Conservation (phyloP, 305 asterid species). For the Fraxinus ornus region DNA sequence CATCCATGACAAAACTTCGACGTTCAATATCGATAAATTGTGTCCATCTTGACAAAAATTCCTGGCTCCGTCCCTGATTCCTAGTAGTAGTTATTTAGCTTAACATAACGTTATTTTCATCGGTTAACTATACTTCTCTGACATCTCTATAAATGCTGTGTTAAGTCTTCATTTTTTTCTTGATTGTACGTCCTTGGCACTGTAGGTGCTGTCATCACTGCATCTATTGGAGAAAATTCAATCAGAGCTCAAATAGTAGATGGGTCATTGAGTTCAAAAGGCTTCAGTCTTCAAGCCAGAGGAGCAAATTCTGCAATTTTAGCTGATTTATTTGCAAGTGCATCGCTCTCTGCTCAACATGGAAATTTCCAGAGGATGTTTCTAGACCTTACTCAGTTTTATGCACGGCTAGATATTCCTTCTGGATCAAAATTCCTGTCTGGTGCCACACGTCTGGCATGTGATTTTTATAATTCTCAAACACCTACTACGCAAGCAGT, state of each 20-base stretch:
- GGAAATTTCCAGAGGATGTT: slow-evolving; percentile 67
- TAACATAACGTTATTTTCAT: not conserved
- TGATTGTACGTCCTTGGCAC: slow-evolving; percentile 2
- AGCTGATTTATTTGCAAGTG: slow-evolving; percentile 62
- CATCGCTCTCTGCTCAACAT: slow-evolving; percentile 60
- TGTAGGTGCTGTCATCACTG: slow-evolving; percentile 61
- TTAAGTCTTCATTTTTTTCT: slow-evolving; percentile 3
- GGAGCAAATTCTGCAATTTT: slow-evolving; percentile 47
- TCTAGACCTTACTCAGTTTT: slow-evolving; percentile 61
- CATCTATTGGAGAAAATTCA: slow-evolving; percentile 54
- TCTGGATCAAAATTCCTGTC: slow-evolving; percentile 55
- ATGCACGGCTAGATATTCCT: slow-evolving; percentile 55
- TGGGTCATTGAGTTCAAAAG: slow-evolving; percentile 22
- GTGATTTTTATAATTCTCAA: slow-evolving; percentile 52
- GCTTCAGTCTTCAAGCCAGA: slow-evolving; percentile 34
- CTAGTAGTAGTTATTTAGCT: not conserved
- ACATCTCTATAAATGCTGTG: not conserved
- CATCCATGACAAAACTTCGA: no score
- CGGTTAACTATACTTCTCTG: slow-evolving; percentile 2
- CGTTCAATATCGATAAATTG: no score
- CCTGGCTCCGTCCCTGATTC: no score
- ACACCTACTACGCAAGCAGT: slow-evolving; percentile 48
- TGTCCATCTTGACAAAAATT: no score
- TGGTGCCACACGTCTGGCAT: slow-evolving; percentile 49
- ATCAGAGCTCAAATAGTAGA: slow-evolving; percentile 33